phyloP scores from a whole-genome alignment of 331 rosid species.

The Acacia pycnantha region DNA sequence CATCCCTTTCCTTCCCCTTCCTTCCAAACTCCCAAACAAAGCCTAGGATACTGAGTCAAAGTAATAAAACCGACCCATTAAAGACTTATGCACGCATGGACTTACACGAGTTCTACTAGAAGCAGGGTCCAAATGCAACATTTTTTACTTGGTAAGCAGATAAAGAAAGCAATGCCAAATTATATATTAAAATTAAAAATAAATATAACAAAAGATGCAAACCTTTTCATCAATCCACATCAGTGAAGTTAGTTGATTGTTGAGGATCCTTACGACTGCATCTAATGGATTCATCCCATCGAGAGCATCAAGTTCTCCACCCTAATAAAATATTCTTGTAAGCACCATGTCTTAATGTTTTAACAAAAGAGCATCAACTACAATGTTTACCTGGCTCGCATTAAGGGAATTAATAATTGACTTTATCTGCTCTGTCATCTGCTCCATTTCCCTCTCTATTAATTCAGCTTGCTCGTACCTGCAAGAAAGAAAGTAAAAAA shows the following conservation, averaged over 20 bases:
- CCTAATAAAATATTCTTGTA: constrained; percentile 46
- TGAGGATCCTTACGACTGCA: constrained; percentile 82
- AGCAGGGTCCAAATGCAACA: background rate
- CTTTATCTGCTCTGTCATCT: constrained; percentile 93
- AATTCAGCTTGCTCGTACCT: constrained; percentile 96
- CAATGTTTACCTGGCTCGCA: constrained; percentile 75
- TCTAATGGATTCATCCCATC: constrained; percentile 90
- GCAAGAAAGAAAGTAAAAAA: background rate
- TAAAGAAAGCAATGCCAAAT: background rate
- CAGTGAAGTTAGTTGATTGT: constrained; percentile 90
- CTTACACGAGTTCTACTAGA: background rate
- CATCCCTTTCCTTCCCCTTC: too few species aligned
- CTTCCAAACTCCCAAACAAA: too few species aligned
- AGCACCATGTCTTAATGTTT: constrained; percentile 3
- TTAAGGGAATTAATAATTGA: constrained; percentile 83
- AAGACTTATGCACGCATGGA: background rate
- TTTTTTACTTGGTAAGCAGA: constrained; percentile 3
- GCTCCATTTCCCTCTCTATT: constrained; percentile 90
- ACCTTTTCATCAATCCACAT: constrained; percentile 99
- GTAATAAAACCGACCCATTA: background rate
- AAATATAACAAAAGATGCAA: constrained; percentile 31
- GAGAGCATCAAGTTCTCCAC: constrained; percentile 75
- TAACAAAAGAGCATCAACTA: constrained; percentile 10
- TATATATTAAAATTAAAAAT: background rate
- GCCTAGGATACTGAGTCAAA: background rate